Base-by-base conservation (phyloP, 2,329 filamentous ascomycete species). In the Claviceps fusiformis region DNA sequence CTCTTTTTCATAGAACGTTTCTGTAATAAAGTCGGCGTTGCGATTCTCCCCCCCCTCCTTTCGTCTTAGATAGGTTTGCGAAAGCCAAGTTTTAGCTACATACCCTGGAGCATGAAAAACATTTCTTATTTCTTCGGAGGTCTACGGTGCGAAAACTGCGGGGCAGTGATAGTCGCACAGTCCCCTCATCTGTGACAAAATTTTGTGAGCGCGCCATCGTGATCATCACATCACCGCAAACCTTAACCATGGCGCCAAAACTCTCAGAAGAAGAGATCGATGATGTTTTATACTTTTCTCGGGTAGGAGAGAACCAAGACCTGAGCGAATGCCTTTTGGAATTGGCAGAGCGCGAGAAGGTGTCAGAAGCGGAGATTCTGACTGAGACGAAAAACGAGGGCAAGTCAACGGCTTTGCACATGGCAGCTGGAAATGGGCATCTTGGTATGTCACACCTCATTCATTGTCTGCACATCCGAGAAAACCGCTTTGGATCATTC, bases 351-450 rank as follows among this genome's bases (percentile, higher is more conserved):
- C 78, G 84, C 56, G 82, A 89, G 66, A 76, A 73, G 56, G 76
- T 75, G 52, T 69, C 80, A 0, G 68, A 78, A 2, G 76, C 80
- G n/a, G 79, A 84, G 55, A 77, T 95, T 57, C 69, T 96, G 50
- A 69, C 78, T 52, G 80, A 81, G 15, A 86, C 87, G 29, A 81
- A 83, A 60, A 90, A 95, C 66, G 77, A 82, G 46, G 80, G 84
- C 61, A 87, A 85, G 60, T 87, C 88, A 55, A 95, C 90, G 59
- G 86, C 85, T 50, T 70, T 97, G 65, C 93, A 98, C 71, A 96
- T 95, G 81, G 89, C 91, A 8, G 84, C 89, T 29, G 93, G 89
- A 31, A 98, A 98, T 67, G 92, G 92, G 1, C 86, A 95, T 66
- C 65, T 81, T 58, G 86, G 89, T 91, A 78, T 63, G 74, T 55